These are phyloP conservation scores for Phaeosphaeria sp. DNA, from an alignment of 2,329 filamentous ascomycete genomes.

Conservation along the genomic window DNA sequence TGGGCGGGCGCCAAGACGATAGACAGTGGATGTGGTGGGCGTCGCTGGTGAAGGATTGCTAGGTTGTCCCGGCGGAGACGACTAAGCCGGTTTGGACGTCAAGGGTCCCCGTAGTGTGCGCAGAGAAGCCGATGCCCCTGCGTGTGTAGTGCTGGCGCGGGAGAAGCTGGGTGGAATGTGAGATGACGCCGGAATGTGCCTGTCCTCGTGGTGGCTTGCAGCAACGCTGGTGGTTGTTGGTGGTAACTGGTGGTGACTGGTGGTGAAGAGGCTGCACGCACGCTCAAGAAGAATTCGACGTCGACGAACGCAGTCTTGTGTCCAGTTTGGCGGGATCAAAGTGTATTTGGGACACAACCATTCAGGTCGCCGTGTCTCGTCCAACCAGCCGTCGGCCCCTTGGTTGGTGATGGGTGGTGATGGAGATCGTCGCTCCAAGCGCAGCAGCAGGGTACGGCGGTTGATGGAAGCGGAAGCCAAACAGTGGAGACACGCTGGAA, in stretches of 20 bases:
- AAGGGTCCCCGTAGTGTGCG: constrained; percentile 27
- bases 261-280: background rate
- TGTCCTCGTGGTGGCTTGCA: constrained; percentile 17
- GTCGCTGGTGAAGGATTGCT: constrained; percentile 28
- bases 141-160: constrained; percentile 15
- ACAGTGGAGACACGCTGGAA: background rate
- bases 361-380: background rate
- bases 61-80: constrained; percentile 12
- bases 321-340: background rate
- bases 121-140: constrained; percentile 25
- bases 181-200: constrained; percentile 6
- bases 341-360: too few relatives aligned
- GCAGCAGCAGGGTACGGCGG: background rate
- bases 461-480: background rate
- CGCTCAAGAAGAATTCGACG: background rate
- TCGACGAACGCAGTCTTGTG: background rate
- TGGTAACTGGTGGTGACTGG: constrained; percentile 1
- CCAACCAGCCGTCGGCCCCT: background rate
- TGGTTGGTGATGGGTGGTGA: constrained; percentile 7
- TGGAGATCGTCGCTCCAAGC: constrained; percentile 5
- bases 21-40: constrained; percentile 27
- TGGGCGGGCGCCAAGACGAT: constrained; percentile 30
- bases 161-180: constrained; percentile 19
- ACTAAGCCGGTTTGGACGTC: constrained; percentile 18
- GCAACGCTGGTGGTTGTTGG: background rate